phyloP scores from a whole-genome alignment of 2,329 filamentous ascomycete genomes.

The Talaromyces sp. region DNA sequence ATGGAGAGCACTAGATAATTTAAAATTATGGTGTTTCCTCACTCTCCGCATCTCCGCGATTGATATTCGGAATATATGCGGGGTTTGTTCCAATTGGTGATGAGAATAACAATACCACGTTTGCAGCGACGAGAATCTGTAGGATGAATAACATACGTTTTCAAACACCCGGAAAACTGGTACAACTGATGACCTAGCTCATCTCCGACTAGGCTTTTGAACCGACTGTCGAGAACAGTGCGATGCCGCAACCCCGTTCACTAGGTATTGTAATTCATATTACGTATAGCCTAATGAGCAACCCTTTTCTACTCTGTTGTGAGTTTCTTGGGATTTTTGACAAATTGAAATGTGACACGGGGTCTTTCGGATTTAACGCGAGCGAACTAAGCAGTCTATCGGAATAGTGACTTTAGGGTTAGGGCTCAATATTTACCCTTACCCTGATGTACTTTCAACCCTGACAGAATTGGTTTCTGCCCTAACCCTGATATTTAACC shows the following conservation, averaged over 20 bases:
- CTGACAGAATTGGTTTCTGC: neutral
- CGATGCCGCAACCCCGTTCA: neutral
- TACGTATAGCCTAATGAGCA: neutral
- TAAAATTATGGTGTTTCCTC: neutral
- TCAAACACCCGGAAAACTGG: conserved; percentile 1
- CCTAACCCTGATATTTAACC: neutral
- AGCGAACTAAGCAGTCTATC: neutral
- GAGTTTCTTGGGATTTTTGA: neutral
- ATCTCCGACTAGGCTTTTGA: neutral
- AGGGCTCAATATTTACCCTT: neutral
- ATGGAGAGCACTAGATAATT: neutral
- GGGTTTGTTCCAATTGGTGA: conserved; percentile 4
- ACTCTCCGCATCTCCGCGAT: conserved; percentile 8
- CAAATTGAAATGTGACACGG: neutral
- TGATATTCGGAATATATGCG: neutral
- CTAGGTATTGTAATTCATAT: neutral
- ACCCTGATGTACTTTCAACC: neutral
- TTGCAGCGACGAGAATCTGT: neutral
- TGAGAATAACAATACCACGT: neutral
- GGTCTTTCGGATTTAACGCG: neutral
- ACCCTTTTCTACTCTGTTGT: neutral
- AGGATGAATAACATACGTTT: neutral
- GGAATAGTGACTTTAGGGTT: neutral
- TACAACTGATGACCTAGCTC: too few species aligned
- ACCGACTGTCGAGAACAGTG: neutral